These are phyloP conservation scores for Monosporascus sp. DNA, from an alignment of 2,329 filamentous ascomycete genomes.

Conservation along the genomic window DNA sequence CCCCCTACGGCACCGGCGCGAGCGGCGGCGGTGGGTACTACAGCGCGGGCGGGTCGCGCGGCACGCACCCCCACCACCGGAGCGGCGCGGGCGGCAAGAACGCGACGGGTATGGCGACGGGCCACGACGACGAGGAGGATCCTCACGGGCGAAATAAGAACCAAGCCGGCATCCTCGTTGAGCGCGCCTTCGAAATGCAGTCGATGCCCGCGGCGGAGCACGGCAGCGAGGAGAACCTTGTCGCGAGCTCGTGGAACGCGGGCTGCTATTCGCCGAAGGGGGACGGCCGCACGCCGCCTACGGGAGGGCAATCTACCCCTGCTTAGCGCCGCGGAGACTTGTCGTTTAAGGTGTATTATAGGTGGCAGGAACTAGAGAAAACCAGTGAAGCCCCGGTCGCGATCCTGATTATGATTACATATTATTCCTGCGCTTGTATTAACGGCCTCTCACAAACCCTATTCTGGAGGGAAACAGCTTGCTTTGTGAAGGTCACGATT, in stretches of 20 bases:
- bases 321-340: not conserved
- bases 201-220: slow-evolving; percentile 1
- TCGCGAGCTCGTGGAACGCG: slow-evolving; percentile 1
- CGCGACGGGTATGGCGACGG: not conserved
- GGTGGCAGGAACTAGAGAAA: too few species aligned
- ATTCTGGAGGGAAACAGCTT: too few species aligned
- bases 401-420: too few species aligned
- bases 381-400: too few species aligned
- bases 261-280: not conserved
- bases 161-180: slow-evolving; percentile 6
- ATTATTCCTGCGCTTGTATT: too few species aligned
- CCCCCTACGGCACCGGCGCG: slow-evolving; percentile 1
- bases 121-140: too few species aligned
- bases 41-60: not conserved
- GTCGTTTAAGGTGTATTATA: too few species aligned
- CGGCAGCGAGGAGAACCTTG: slow-evolving; percentile 13
- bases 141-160: not conserved
- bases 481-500: too few species aligned
- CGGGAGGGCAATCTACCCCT: not conserved
- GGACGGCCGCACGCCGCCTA: not conserved
- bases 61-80: not conserved
- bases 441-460: too few species aligned
- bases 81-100: not conserved
- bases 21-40: not conserved
- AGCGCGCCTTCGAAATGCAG: slow-evolving; percentile 14